Evolutionary conservation across 352 stramenopile genomes (phyloP).

Genomic region (Globisporangium megalacanthum): DNA sequence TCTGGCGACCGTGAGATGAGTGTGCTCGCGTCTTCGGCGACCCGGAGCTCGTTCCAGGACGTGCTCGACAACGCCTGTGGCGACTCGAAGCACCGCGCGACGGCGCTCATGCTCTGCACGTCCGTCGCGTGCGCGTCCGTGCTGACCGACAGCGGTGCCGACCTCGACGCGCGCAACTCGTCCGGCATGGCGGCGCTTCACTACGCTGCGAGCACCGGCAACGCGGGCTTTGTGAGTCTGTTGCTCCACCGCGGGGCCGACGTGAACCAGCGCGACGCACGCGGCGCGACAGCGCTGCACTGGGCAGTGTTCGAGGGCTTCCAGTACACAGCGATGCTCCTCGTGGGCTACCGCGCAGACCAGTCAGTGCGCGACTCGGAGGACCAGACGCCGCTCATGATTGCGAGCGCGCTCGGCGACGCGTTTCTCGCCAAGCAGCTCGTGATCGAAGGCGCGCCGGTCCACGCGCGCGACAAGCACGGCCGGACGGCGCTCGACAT

Average conservation of each 20-base stretch:
- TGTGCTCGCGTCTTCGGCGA: not conserved
- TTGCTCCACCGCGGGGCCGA: conserved; percentile 53
- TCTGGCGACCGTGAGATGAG: conserved; percentile 14
- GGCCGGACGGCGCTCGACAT: conserved; percentile 73
- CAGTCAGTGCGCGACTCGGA: conserved; percentile 57
- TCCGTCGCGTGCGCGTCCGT: conserved; percentile 56
- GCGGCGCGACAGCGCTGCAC: conserved; percentile 68
- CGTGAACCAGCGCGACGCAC: conserved; percentile 63
- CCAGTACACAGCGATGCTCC: conserved; percentile 74
- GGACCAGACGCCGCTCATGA: conserved; percentile 78
- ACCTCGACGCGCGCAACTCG: conserved; percentile 49
- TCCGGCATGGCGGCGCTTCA: conserved; percentile 79
- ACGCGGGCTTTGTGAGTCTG: conserved; percentile 67
- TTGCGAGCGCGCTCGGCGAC: conserved; percentile 71
- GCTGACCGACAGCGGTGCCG: conserved; percentile 53
- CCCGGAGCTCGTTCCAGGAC: conserved; percentile 20
- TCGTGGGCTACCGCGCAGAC: conserved; percentile 42
- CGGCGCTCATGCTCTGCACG: conserved; percentile 68
- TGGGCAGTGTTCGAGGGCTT: conserved; percentile 85
- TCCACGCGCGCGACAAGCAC: conserved; percentile 61
- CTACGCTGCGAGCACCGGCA: conserved; percentile 74
- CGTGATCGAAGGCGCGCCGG: conserved; percentile 68
- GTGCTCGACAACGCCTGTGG: conserved; percentile 52
- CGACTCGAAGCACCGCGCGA: conserved; percentile 65
- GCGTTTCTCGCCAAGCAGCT: conserved; percentile 80